A percentile compares a stretch with the other conserved stretches of the same genome.
Conservation (phyloP, 208 protist species). For the Leishmania martiniquensis region DNA sequence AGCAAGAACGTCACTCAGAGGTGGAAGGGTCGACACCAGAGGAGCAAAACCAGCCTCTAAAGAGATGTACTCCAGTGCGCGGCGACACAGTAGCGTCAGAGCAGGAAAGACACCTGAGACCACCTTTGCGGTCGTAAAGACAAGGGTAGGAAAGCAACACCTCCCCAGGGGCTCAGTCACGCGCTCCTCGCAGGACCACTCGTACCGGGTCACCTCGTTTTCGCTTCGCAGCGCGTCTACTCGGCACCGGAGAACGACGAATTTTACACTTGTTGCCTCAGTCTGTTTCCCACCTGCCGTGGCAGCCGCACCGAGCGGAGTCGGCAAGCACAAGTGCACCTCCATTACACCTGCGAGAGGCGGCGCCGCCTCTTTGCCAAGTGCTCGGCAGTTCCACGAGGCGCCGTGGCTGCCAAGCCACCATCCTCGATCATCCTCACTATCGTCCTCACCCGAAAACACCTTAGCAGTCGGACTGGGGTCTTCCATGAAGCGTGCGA, state of each 20-base stretch:
- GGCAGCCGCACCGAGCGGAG: not conserved
- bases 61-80: slow-evolving; percentile 21
- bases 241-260: slow-evolving; percentile 16
- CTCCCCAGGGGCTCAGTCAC: not conserved
- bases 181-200: slow-evolving; percentile 2
- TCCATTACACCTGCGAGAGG: slow-evolving; percentile 23
- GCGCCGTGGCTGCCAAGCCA: slow-evolving; percentile 18
- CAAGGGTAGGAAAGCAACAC: not conserved
- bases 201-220: not conserved
- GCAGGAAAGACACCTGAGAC: slow-evolving; percentile 21
- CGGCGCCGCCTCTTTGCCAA: slow-evolving; percentile 19
- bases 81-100: slow-evolving; percentile 19
- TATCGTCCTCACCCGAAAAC: not conserved
- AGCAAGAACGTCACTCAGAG: slow-evolving; percentile 16
- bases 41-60: not conserved
- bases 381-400: slow-evolving; percentile 20
- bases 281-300: not conserved
- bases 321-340: not conserved
- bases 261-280: not conserved
- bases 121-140: not conserved
- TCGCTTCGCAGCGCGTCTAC: slow-evolving; percentile 12
- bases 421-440: not conserved
- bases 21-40: not conserved
- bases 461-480: not conserved
- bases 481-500: not conserved